phyloP scores from a whole-genome alignment of 2,329 filamentous ascomycete genomes.

The Dactylonectria macrodidyma region DNA sequence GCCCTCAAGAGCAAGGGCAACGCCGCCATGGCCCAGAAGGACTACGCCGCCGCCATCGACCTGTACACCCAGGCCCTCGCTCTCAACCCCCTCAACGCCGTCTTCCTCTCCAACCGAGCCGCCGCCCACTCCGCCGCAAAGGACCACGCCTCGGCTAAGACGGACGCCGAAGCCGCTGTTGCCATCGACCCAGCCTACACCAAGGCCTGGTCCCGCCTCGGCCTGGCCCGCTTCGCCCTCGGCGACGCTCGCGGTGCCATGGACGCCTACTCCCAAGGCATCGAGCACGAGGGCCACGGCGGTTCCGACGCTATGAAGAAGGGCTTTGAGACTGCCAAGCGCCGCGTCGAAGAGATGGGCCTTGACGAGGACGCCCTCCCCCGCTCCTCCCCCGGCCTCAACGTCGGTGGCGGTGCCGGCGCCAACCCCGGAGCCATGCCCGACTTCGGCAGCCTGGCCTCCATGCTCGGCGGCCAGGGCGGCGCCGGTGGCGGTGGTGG shows the following conservation, averaged over 20 bases:
- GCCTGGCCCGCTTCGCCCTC: slow-evolving; percentile 91
- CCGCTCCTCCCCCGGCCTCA: slow-evolving; percentile 66
- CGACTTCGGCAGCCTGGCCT: slow-evolving; percentile 78
- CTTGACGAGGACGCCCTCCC: slow-evolving; percentile 57
- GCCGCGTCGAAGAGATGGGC: slow-evolving; percentile 85
- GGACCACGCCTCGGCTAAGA: slow-evolving; percentile 86
- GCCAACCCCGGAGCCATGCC: slow-evolving; percentile 74
- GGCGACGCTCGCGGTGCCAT: slow-evolving; percentile 92
- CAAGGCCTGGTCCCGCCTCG: slow-evolving; percentile 96
- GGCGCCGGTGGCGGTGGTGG: slow-evolving; percentile 74
- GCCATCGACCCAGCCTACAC: slow-evolving; percentile 92
- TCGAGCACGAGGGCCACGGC: slow-evolving; percentile 93
- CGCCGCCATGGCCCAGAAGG: slow-evolving; percentile 93
- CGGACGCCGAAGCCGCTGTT: slow-evolving; percentile 93
- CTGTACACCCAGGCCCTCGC: slow-evolving; percentile 90
- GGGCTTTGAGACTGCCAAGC: slow-evolving; percentile 94
- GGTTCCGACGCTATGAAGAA: slow-evolving; percentile 98
- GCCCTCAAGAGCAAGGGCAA: slow-evolving; percentile 92
- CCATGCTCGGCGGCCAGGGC: slow-evolving; percentile 79
- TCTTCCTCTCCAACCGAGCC: slow-evolving; percentile 98
- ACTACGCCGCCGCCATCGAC: slow-evolving; percentile 86
- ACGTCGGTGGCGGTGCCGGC: slow-evolving; percentile 64
- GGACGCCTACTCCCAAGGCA: slow-evolving; percentile 94
- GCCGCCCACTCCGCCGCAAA: slow-evolving; percentile 90
- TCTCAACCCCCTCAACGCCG: slow-evolving; percentile 87